phyloP scores from a whole-genome alignment of 805 yeast species.

The Trichomonascus vanleenenianus region DNA sequence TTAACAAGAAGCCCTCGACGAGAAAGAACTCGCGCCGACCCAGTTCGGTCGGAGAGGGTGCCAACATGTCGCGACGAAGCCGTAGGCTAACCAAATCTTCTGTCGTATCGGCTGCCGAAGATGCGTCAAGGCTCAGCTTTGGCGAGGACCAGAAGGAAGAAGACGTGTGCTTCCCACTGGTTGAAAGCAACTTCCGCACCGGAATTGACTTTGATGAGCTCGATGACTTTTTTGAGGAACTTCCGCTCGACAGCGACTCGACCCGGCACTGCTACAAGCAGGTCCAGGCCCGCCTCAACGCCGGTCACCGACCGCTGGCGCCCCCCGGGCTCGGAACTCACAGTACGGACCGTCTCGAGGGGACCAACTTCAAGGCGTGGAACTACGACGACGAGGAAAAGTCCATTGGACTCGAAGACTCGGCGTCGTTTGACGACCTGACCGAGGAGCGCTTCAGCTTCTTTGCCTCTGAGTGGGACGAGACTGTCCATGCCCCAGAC shows the following conservation, averaged over 20 bases:
- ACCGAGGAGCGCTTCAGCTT: constrained; percentile 77
- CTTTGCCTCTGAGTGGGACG: constrained; percentile 74
- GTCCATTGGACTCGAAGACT: constrained; percentile 1
- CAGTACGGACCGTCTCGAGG: constrained; percentile 1
- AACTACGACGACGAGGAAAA: neutral
- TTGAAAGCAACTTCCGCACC: constrained; percentile 43
- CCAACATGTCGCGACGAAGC: constrained; percentile 3
- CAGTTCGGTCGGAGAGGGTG: neutral
- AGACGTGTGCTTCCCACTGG: constrained; percentile 95
- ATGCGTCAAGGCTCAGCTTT: constrained; percentile 24
- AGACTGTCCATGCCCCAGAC: constrained; percentile 85
- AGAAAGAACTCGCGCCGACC: constrained; percentile 3
- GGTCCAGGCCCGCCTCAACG: neutral
- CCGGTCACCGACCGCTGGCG: constrained; percentile 13
- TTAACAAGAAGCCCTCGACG: constrained; percentile 8
- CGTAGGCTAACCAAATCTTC: constrained; percentile 31
- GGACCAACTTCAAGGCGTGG: neutral
- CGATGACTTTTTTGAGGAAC: constrained; percentile 68
- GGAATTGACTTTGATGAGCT: constrained; percentile 90
- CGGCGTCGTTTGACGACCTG: neutral
- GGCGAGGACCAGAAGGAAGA: constrained; percentile 95
- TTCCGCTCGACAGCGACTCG: constrained; percentile 16
- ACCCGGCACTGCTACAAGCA: constrained; percentile 6
- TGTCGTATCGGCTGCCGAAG: constrained; percentile 43
- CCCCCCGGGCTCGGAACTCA: constrained; percentile 11